A percentile compares a stretch with the other conserved stretches of the same genome.
These are phyloP conservation scores for Rhizopogon salebrosus DNA, from an alignment of 768 basidiomycete genomes.

Conservation along the genomic window DNA sequence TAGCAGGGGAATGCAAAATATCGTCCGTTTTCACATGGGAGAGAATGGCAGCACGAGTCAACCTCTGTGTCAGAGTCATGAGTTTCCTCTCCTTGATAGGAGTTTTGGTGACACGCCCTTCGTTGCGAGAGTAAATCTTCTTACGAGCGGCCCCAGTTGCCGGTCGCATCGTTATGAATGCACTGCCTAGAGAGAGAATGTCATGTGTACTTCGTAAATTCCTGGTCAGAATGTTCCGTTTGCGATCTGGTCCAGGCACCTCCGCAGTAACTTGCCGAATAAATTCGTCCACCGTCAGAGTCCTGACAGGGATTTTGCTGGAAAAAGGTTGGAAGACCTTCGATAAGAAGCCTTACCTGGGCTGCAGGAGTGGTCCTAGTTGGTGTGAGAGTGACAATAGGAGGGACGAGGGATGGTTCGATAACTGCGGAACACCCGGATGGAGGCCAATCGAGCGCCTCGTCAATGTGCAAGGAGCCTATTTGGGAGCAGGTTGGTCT, in stretches of 20 bases:
- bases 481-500: not conserved
- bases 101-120: not conserved
- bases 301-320: not conserved
- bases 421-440: not conserved
- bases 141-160: not conserved
- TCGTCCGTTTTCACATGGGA: constrained; percentile 17
- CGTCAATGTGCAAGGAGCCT: not conserved
- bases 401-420: constrained; percentile 9
- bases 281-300: constrained; percentile 21
- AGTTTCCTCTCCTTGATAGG: not conserved
- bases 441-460: not conserved
- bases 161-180: constrained; percentile 13
- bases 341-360: not conserved
- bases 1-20: constrained; percentile 7
- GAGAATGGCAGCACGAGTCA: constrained; percentile 23
- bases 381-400: constrained; percentile 12
- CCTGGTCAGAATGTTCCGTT: not conserved
- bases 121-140: not conserved
- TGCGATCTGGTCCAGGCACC: not conserved
- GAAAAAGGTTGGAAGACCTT: not conserved
- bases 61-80: constrained; percentile 7
- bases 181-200: constrained; percentile 2
- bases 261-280: constrained; percentile 10
- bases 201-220: not conserved
- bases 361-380: not conserved